A percentile compares a stretch with the other conserved stretches of the same genome.
Conservation (phyloP, 495 filamentous ascomycete species). For the Xylaria grammica region DNA sequence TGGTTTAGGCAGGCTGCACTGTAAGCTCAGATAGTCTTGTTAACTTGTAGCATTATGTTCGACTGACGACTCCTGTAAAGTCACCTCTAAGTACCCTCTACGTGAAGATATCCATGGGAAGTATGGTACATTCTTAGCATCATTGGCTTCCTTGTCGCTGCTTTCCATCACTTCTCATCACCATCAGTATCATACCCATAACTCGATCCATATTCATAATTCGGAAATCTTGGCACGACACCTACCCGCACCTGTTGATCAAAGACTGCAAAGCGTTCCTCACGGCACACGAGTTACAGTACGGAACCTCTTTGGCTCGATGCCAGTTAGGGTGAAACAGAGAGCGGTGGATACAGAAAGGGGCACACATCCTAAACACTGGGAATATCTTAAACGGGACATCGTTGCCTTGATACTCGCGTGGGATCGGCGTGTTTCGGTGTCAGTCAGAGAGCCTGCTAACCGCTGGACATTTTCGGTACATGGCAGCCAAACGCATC, state of each 20-base stretch:
- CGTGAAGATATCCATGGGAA: slow-evolving; percentile 63
- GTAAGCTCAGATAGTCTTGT: slow-evolving; percentile 50
- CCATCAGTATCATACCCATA: slow-evolving; percentile 63
- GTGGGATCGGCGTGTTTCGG: slow-evolving; percentile 54
- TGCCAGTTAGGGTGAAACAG: slow-evolving; percentile 95
- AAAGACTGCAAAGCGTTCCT: slow-evolving; percentile 57
- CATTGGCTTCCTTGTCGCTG: slow-evolving; percentile 76
- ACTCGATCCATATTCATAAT: slow-evolving; percentile 73
- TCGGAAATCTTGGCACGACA: slow-evolving; percentile 71
- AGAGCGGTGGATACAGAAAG: slow-evolving; percentile 67
- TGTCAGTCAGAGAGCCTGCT: slow-evolving; percentile 51
- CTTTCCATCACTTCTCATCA: slow-evolving; percentile 82
- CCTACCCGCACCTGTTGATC: slow-evolving; percentile 65
- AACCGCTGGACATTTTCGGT: slow-evolving; percentile 27
- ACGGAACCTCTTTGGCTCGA: slow-evolving; percentile 88
- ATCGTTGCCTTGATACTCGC: slow-evolving; percentile 71
- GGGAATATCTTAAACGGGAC: slow-evolving; percentile 66
- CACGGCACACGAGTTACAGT: slow-evolving; percentile 84
- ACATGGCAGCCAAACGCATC: slow-evolving; percentile 15
- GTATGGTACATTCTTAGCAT: slow-evolving; percentile 77
- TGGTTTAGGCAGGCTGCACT: slow-evolving; percentile 74
- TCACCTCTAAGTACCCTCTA: slow-evolving; percentile 75
- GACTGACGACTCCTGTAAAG: slow-evolving; percentile 42
- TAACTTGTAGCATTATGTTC: background rate
- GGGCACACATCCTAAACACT: slow-evolving; percentile 54